Evolutionary conservation across 768 basidiomycete genomes (phyloP).

Genomic region (Tricholoma terreum): DNA sequence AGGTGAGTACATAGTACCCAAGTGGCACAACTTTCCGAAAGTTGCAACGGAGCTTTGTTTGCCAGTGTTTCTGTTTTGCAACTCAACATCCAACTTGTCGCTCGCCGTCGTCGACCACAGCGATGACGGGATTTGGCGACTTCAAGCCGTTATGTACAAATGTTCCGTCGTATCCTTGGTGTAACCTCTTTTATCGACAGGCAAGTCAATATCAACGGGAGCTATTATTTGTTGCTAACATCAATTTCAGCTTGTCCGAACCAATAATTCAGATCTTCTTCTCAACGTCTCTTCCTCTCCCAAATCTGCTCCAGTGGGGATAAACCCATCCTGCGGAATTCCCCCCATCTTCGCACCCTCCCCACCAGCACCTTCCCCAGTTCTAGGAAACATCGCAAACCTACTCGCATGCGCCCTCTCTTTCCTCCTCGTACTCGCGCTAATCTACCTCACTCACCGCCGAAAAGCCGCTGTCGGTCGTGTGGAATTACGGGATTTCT

Average conservation of each 20-base stretch:
- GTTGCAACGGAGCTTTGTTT: too few relatives aligned
- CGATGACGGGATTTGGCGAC: slow-evolving; percentile 64
- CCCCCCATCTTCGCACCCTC: slow-evolving; percentile 53
- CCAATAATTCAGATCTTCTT: slow-evolving; percentile 26
- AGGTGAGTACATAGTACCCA: too few relatives aligned
- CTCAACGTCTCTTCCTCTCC: slow-evolving; percentile 43
- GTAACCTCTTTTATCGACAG: slow-evolving; percentile 93
- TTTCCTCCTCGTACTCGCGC: slow-evolving; percentile 51
- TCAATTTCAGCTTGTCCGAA: slow-evolving; percentile 30
- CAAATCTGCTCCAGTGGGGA: slow-evolving; percentile 68
- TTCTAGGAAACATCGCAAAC: slow-evolving; percentile 81
- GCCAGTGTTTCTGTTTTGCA: too few relatives aligned
- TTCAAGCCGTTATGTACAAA: slow-evolving; percentile 64
- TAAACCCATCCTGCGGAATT: slow-evolving; percentile 81
- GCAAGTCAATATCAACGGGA: background rate
- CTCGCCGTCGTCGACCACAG: background rate
- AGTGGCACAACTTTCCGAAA: too few relatives aligned
- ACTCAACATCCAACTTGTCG: too few relatives aligned
- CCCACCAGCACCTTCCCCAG: slow-evolving; percentile 24
- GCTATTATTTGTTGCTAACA: background rate
- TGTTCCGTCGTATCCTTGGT: slow-evolving; percentile 84
- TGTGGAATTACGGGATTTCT: slow-evolving; percentile 65
- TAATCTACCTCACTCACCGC: slow-evolving; percentile 57
- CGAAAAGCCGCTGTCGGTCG: slow-evolving; percentile 92
- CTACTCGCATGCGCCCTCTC: slow-evolving; percentile 78